phyloP scores from a whole-genome alignment of 176 grass and related monocot genomes.

The Oryza meridionalis region DNA sequence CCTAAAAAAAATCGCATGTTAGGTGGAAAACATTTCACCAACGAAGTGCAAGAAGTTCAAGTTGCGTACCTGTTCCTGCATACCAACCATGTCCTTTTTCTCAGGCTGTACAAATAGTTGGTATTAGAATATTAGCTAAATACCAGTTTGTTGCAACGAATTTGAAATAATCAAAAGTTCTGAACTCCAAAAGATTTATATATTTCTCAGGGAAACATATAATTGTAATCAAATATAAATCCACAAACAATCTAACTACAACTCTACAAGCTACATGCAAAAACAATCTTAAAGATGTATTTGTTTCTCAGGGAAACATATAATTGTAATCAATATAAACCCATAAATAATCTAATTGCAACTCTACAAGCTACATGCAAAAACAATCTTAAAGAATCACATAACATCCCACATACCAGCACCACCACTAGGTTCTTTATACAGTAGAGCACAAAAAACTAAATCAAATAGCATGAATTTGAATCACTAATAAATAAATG shows the following conservation, averaged over 20 bases:
- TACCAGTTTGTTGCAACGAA: not conserved
- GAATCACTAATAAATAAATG: not conserved
- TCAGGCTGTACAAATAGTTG: conserved; percentile 57
- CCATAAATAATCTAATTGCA: not conserved
- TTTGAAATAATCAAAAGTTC: not conserved
- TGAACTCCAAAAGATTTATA: not conserved
- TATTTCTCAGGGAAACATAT: not conserved
- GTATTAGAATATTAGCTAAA: conserved; percentile 2
- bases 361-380: not conserved
- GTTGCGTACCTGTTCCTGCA: conserved; percentile 81
- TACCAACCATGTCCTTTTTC: conserved; percentile 84
- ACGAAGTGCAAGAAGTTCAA: conserved; percentile 12
- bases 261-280: not conserved
- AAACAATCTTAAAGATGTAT: not conserved
- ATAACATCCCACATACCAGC: not conserved
- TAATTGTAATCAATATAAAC: not conserved
- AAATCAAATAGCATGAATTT: not conserved
- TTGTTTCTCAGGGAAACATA: not conserved
- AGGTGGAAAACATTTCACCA: not conserved
- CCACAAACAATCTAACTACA: not conserved
- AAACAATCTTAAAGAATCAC: not conserved
- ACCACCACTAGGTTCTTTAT: not conserved
- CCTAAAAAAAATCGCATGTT: conserved; percentile 48
- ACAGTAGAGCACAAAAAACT: not conserved
- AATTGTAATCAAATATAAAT: not conserved